phyloP scores from a whole-genome alignment of 1,139 yeast species.

The Casaregolazyma lundiana region DNA sequence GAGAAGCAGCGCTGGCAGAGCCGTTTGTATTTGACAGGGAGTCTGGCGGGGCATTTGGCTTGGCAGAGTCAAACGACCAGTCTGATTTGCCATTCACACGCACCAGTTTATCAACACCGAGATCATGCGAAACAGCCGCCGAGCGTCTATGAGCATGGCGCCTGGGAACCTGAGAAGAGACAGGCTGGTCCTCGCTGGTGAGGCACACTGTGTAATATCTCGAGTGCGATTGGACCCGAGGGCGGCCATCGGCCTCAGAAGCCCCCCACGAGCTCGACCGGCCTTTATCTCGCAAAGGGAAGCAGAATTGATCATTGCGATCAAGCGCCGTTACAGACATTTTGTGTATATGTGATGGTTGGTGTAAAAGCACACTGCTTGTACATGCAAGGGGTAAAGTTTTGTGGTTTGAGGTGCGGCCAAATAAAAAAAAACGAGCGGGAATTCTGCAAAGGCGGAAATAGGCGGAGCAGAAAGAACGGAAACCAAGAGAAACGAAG shows the following conservation, averaged over 20 bases:
- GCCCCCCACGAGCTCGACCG: conserved; percentile 6
- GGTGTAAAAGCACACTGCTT: background rate
- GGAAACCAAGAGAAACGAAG: too few species aligned
- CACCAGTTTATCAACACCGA: conserved; percentile 13
- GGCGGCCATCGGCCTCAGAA: conserved; percentile 1
- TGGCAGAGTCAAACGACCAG: too few species aligned
- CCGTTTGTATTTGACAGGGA: too few species aligned
- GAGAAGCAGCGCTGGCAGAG: conserved; percentile 23
- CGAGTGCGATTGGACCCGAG: conserved; percentile 8
- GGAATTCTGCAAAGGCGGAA: too few species aligned
- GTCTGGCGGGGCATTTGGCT: too few species aligned
- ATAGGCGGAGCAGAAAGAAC: too few species aligned
- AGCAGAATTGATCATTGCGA: conserved; percentile 11
- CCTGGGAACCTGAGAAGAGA: conserved; percentile 12
- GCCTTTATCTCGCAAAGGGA: conserved; percentile 10
- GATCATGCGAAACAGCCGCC: conserved; percentile 32
- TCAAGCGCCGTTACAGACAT: conserved; percentile 6
- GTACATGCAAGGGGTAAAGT: background rate
- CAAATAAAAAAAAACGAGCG: background rate
- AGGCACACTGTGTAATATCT: conserved; percentile 13
- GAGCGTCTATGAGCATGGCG: conserved; percentile 33
- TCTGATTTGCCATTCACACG: conserved; percentile 19
- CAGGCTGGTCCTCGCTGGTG: conserved; percentile 1
- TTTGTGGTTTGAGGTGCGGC: background rate
- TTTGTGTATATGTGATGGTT: background rate